These are phyloP conservation scores for Brassica hybrid DNA, from an alignment of 441 rosid species.

Conservation along the genomic window DNA sequence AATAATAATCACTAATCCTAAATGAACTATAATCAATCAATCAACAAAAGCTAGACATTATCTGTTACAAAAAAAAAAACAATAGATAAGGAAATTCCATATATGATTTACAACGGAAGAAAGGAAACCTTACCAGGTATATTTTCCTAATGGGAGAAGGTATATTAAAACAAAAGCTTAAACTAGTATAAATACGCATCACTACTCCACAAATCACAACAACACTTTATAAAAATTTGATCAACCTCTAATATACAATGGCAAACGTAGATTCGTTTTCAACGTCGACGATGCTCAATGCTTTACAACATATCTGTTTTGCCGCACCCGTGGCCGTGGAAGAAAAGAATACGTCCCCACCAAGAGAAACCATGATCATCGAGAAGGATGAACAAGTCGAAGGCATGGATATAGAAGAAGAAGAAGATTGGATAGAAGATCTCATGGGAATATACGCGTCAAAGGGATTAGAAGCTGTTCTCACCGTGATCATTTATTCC, in stretches of 20 bases:
- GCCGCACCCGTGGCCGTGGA: neutral
- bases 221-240: neutral
- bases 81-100: neutral
- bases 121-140: neutral
- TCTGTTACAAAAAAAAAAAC: neutral
- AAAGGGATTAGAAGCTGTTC: neutral
- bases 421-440: slow-evolving; percentile 1
- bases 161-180: neutral
- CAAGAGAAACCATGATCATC: neutral
- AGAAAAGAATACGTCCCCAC: neutral
- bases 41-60: neutral
- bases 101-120: neutral
- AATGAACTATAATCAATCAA: neutral
- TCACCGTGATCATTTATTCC: neutral
- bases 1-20: neutral
- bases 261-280: neutral
- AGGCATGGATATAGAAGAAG: neutral
- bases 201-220: neutral
- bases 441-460: neutral
- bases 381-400: neutral
- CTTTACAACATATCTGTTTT: neutral
- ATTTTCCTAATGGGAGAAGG: neutral
- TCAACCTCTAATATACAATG: neutral
- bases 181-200: neutral
- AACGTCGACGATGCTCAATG: neutral